phyloP scores from a whole-genome alignment of 495 filamentous ascomycete genomes.

The Penicillium antarcticum region DNA sequence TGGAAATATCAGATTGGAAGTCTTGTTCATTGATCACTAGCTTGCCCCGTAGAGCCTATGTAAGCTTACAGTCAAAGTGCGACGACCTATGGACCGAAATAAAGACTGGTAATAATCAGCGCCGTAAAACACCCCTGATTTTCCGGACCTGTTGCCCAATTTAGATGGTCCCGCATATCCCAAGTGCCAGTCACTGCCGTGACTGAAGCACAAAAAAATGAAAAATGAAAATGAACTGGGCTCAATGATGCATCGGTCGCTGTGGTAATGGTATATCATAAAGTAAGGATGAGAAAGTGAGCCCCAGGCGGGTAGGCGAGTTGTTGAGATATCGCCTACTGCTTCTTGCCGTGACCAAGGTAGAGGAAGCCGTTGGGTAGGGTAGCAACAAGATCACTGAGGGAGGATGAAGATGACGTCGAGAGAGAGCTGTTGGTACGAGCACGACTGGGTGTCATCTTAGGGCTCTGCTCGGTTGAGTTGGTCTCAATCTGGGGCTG shows the following conservation, averaged over 20 bases:
- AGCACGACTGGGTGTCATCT: slow-evolving; percentile 8
- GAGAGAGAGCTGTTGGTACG: slow-evolving; percentile 24
- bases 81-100: slow-evolving; percentile 4
- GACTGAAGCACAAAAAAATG: slow-evolving; percentile 9
- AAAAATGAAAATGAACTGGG: slow-evolving; percentile 1
- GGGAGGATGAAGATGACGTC: slow-evolving; percentile 18
- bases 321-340: slow-evolving; percentile 10
- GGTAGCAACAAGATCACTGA: slow-evolving; percentile 12
- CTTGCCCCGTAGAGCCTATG: slow-evolving; percentile 5
- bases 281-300: slow-evolving; percentile 11
- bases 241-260: slow-evolving; percentile 13
- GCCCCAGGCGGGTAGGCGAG: background rate
- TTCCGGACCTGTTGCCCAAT: background rate
- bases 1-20: background rate
- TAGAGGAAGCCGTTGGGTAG: slow-evolving; percentile 31
- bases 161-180: background rate
- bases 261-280: slow-evolving; percentile 12
- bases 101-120: slow-evolving; percentile 11
- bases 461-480: slow-evolving; percentile 7
- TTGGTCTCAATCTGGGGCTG: slow-evolving; percentile 16
- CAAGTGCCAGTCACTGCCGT: slow-evolving; percentile 5
- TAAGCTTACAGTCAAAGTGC: slow-evolving; percentile 6
- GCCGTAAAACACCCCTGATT: slow-evolving; percentile 13
- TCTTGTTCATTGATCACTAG: slow-evolving; percentile 10
- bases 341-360: slow-evolving; percentile 24